Evolutionary conservation across 2,329 filamentous ascomycete species (phyloP), one percentile per base, ranked within the genome.

Genomic region (Intubia oerlemansii): DNA sequence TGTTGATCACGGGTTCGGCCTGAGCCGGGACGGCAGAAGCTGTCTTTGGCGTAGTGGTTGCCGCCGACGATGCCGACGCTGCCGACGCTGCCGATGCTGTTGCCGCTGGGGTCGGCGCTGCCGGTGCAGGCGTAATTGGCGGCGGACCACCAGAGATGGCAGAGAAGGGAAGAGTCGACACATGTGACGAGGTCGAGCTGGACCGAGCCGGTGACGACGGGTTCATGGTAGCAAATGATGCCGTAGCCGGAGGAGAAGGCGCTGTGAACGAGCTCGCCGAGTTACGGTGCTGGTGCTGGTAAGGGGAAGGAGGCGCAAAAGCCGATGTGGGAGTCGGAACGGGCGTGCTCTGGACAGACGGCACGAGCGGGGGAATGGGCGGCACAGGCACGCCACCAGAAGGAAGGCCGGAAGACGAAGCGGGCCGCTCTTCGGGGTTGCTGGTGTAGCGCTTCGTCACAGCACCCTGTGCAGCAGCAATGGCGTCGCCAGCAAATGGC

Each of bases 141-240:
- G n/a, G n/a, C n/a, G n/a, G n/a, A n/a, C n/a, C n/a, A n/a, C n/a
- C n/a, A n/a, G n/a, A 66, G 26, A 85, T 60, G 9, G n/a, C n/a
- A n/a, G n/a, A n/a, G n/a, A n/a, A n/a, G n/a, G n/a, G n/a, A n/a
- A n/a, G n/a, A n/a, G n/a, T n/a, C n/a, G n/a, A n/a, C n/a, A n/a
- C n/a, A n/a, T n/a, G n/a, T n/a, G 80, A 90, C 1, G 79, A 84
- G 1, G 75, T 65, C 5, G 81, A 90, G 44, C 81, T 90, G n/a
- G 80, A 85, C 35, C 82, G 62, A 2, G 81, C 66, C 9, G 81
- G 82, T 13, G 79, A 88, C 3, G 73, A 66, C 4, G 81, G 78
- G 15, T 76, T 67, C 25, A 66, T 63, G 11, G 62, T 60, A 31
- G 64, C 58, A 26, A 70, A 61, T 0, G 72, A 61, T 6, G 63